Evolutionary conservation across 1,139 yeast species (phyloP).

Genomic region (Yamadazyma sp.): DNA sequence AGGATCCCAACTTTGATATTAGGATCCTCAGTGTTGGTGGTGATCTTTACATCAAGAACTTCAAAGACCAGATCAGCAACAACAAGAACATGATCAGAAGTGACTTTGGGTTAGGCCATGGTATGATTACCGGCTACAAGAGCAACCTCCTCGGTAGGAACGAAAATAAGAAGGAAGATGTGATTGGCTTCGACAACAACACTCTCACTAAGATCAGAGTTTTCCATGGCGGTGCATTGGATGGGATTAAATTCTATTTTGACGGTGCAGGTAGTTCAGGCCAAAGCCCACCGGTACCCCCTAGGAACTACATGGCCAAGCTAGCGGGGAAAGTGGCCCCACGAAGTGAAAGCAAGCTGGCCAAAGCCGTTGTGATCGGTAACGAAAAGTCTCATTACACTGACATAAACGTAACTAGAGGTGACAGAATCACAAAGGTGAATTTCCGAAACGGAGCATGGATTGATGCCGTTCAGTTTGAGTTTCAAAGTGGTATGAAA

Average conservation of each 20-base stretch:
- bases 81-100: slow-evolving; percentile 25
- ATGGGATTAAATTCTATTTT: slow-evolving; percentile 55
- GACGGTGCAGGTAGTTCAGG: slow-evolving; percentile 1
- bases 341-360: slow-evolving; percentile 4
- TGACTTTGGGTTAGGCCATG: slow-evolving; percentile 44
- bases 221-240: slow-evolving; percentile 73
- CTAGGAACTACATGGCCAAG: slow-evolving; percentile 44
- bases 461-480: slow-evolving; percentile 85
- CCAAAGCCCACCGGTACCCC: slow-evolving; percentile 43
- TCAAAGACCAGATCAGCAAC: slow-evolving; percentile 23
- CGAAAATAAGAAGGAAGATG: slow-evolving; percentile 18
- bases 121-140: slow-evolving; percentile 44
- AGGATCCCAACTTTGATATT: slow-evolving; percentile 42
- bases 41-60: slow-evolving; percentile 32
- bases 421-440: slow-evolving; percentile 62
- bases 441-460: slow-evolving; percentile 77
- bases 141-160: slow-evolving; percentile 44
- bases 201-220: slow-evolving; percentile 52
- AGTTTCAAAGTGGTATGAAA: slow-evolving; percentile 48
- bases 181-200: slow-evolving; percentile 31
- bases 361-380: slow-evolving; percentile 51
- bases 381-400: slow-evolving; percentile 56
- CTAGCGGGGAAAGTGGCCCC: slow-evolving; percentile 21
- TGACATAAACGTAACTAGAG: slow-evolving; percentile 55
- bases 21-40: slow-evolving; percentile 49